Conservation (phyloP, 768 basidiomycete species). For the Neoboletus magnificus region DNA sequence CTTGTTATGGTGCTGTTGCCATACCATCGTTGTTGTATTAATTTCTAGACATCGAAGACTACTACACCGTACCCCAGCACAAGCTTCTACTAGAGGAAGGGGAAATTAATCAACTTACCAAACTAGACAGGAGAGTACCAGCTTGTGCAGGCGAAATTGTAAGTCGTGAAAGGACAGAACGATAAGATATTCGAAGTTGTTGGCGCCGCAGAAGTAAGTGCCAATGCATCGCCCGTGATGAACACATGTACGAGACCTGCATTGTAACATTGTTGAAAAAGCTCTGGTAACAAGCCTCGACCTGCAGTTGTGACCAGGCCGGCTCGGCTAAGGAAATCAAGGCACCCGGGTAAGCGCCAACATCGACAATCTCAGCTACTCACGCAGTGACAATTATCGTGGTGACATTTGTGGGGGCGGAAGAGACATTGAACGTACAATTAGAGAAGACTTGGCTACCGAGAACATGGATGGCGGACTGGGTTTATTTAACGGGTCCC, state of each 20-base stretch:
- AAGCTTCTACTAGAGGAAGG: background rate
- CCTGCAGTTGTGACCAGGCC: too few species aligned
- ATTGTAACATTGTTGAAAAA: conserved; percentile 38
- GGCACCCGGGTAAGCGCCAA: too few species aligned
- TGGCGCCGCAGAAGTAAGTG: conserved; percentile 25
- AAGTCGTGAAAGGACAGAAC: conserved; percentile 7
- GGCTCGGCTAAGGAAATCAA: too few species aligned
- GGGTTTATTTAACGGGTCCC: too few species aligned
- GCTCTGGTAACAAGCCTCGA: too few species aligned
- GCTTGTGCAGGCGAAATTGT: conserved; percentile 26
- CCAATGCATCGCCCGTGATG: conserved; percentile 50
- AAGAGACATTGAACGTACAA: too few species aligned
- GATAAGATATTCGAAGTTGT: background rate
- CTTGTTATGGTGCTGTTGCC: background rate
- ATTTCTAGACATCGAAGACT: conserved; percentile 3
- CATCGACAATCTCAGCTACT: too few species aligned
- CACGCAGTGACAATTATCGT: too few species aligned
- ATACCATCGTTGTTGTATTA: conserved; percentile 5
- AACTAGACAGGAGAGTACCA: conserved; percentile 33
- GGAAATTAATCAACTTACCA: conserved; percentile 11
- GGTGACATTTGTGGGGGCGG: too few species aligned
- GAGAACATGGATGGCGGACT: too few species aligned
- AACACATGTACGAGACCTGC: conserved; percentile 72
- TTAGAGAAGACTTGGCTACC: too few species aligned
- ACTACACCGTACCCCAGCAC: conserved; percentile 2